Evolutionary conservation across 2,329 filamentous ascomycete species (phyloP).

Genomic region (Epichloe coenophiala): DNA sequence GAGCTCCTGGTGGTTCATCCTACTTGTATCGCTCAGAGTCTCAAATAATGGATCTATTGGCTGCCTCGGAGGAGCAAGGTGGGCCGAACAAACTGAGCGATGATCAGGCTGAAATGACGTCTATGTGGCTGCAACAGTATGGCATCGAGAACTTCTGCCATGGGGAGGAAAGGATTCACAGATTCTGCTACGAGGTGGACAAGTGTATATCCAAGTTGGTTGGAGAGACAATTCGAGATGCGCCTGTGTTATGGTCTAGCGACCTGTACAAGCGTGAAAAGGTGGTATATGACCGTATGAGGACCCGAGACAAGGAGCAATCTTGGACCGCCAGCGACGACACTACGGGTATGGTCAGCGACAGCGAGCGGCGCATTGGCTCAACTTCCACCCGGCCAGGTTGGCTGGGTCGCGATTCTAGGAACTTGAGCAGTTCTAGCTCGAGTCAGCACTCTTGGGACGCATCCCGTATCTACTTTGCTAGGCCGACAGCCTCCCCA

Average conservation of each 20-base stretch:
- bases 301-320: conserved; percentile 31
- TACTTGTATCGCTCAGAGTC: conserved; percentile 71
- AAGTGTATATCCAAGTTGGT: conserved; percentile 76
- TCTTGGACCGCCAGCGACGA: conserved; percentile 33
- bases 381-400: conserved; percentile 31
- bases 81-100: conserved; percentile 94
- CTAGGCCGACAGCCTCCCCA: conserved; percentile 42
- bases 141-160: conserved; percentile 87
- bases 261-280: conserved; percentile 75
- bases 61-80: conserved; percentile 69
- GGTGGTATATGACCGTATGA: conserved; percentile 38
- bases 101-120: conserved; percentile 77
- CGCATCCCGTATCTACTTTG: conserved; percentile 49
- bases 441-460: conserved; percentile 58
- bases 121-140: conserved; percentile 67
- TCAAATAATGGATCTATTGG: conserved; percentile 77
- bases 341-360: conserved; percentile 33
- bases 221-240: conserved; percentile 70
- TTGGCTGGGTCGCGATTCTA: conserved; percentile 40
- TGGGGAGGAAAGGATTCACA: conserved; percentile 87
- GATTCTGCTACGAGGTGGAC: conserved; percentile 82
- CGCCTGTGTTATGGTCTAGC: conserved; percentile 84
- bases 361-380: conserved; percentile 36
- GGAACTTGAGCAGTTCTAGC: conserved; percentile 37
- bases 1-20: conserved; percentile 35